Evolutionary conservation across 257 asterid genomes (phyloP).

Genomic region (Solanum megistacrolobum): DNA sequence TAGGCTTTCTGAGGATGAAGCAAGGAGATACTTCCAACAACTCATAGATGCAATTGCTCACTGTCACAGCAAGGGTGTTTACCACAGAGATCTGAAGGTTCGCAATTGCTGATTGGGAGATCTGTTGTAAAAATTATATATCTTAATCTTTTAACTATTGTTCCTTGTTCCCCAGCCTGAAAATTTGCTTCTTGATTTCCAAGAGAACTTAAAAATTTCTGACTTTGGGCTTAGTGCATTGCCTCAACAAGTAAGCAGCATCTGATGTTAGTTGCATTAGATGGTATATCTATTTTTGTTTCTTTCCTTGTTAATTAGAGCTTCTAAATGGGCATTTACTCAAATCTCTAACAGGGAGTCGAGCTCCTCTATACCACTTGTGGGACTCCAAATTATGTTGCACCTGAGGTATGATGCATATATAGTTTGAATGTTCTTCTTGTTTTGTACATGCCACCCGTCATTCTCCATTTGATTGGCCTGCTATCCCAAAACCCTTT

Average conservation of each 20-base stretch:
- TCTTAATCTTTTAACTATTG: neutral
- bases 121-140: neutral
- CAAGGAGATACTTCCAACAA: constrained; percentile 85
- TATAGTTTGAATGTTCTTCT: neutral
- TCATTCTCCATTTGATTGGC: neutral
- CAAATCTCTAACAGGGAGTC: constrained; percentile 54
- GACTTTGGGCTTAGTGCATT: constrained; percentile 96
- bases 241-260: constrained; percentile 60
- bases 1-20: constrained; percentile 66
- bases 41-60: constrained; percentile 85
- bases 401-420: constrained; percentile 69
- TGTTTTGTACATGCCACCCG: neutral
- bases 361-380: constrained; percentile 92
- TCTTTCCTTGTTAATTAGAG: neutral
- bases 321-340: neutral
- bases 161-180: constrained; percentile 58
- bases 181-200: constrained; percentile 87
- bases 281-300: neutral
- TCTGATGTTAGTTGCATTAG: neutral
- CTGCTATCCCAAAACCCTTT: neutral
- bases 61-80: constrained; percentile 91
- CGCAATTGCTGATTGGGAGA: constrained; percentile 7
- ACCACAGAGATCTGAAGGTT: constrained; percentile 94
- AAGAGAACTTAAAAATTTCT: constrained; percentile 79
- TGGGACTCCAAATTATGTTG: constrained; percentile 95